Conservation (phyloP, 129 eudicot species). For the Flaveria sonorensis region DNA sequence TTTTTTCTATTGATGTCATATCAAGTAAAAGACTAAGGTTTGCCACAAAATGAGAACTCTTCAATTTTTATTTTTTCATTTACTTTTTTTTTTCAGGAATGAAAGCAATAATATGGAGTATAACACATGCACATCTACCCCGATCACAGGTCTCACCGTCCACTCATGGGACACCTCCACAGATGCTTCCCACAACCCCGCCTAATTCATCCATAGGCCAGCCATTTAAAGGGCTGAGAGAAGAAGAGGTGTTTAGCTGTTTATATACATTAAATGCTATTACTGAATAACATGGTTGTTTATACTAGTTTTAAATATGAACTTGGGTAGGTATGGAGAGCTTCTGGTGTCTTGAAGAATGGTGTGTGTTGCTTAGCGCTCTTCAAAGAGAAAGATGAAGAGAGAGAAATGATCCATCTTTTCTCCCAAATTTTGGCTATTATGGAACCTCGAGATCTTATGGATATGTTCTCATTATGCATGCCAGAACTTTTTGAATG, state of each 20-base stretch:
- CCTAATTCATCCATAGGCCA: slow-evolving; percentile 62
- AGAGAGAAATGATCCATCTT: slow-evolving; percentile 86
- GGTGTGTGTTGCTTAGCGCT: slow-evolving; percentile 95
- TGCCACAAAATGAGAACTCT: not conserved
- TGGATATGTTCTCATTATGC: slow-evolving; percentile 98
- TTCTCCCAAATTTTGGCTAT: slow-evolving; percentile 91
- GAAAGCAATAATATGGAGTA: slow-evolving; percentile 99
- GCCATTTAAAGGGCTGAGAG: slow-evolving; percentile 88
- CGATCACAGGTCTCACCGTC: slow-evolving; percentile 93
- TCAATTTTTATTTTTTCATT: not conserved
- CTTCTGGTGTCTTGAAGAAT: slow-evolving; percentile 93
- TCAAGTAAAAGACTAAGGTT: not conserved
- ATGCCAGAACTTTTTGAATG: slow-evolving; percentile 98
- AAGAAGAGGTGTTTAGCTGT: slow-evolving; percentile 78
- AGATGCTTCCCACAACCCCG: slow-evolving; percentile 66
- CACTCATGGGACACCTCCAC: slow-evolving; percentile 81
- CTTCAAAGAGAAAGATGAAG: slow-evolving; percentile 94
- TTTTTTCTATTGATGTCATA: slow-evolving; percentile 2
- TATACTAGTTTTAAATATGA: slow-evolving; percentile 15
- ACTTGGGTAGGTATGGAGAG: slow-evolving; percentile 76
- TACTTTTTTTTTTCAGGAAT: slow-evolving; percentile 60
- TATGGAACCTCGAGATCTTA: slow-evolving; percentile 96
- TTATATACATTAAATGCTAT: slow-evolving; percentile 1
- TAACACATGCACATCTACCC: slow-evolving; percentile 93
- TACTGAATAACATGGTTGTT: not conserved